These are phyloP conservation scores for Diaporthe destruens DNA, from an alignment of 2,329 filamentous ascomycete genomes.

Conservation along the genomic window DNA sequence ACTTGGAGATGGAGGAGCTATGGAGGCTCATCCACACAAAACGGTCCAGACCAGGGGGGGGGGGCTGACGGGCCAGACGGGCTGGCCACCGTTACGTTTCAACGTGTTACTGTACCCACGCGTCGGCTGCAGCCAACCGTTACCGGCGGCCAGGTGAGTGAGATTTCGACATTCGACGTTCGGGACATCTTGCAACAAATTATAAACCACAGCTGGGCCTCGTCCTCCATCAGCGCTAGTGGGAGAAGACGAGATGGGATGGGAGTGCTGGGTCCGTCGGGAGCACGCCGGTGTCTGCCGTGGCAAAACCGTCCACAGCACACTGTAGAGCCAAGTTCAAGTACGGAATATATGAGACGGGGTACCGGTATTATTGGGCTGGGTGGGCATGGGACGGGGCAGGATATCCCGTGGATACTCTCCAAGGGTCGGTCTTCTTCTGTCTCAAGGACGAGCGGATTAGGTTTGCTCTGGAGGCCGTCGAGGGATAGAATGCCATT, in stretches of 20 bases:
- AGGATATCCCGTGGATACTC: slow-evolving; percentile 2
- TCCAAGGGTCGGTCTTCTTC: not conserved
- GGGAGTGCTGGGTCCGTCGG: slow-evolving; percentile 3
- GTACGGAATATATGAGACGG: slow-evolving; percentile 11
- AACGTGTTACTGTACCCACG: slow-evolving; percentile 16
- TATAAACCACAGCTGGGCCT: not conserved
- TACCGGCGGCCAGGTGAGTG: slow-evolving; percentile 17
- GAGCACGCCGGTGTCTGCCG: not conserved
- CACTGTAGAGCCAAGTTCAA: not conserved
- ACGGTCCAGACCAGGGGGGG: slow-evolving; percentile 14
- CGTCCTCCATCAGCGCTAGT: not conserved
- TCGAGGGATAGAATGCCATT: slow-evolving; percentile 22
- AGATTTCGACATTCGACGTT: slow-evolving; percentile 4
- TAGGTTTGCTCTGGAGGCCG: slow-evolving; percentile 5
- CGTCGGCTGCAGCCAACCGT: slow-evolving; percentile 27
- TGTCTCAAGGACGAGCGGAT: slow-evolving; percentile 8
- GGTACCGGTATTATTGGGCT: slow-evolving; percentile 7
- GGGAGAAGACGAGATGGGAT: slow-evolving; percentile 8
- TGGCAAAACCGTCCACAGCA: not conserved
- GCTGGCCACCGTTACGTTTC: slow-evolving; percentile 25
- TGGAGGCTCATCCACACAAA: slow-evolving; percentile 29
- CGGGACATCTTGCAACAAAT: slow-evolving; percentile 17
- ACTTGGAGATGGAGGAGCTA: slow-evolving; percentile 16
- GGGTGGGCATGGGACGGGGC: slow-evolving; percentile 2
- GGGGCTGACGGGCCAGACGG: slow-evolving; percentile 4